Evolutionary conservation across 2,329 filamentous ascomycete genomes (phyloP).

Genomic region (Aspergillus niger): DNA sequence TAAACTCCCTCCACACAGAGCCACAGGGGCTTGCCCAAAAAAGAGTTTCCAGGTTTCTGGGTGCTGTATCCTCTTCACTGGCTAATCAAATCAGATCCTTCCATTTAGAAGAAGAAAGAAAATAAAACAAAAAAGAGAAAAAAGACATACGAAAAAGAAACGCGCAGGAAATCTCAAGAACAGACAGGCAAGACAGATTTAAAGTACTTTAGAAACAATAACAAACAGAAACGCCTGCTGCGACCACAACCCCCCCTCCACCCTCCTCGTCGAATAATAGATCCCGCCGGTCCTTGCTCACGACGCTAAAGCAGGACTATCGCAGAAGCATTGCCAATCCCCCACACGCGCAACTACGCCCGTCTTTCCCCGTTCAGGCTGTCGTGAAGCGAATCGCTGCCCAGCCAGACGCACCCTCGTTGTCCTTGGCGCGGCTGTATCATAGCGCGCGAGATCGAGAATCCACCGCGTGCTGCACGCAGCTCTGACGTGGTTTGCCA

Average conservation of each 20-base stretch:
- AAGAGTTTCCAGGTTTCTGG: conserved; percentile 14
- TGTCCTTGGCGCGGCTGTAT: conserved; percentile 25
- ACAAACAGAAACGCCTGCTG: conserved; percentile 19
- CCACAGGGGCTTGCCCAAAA: conserved; percentile 8
- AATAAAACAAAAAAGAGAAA: conserved; percentile 9
- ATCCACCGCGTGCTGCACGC: conserved; percentile 29
- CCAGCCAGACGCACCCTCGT: conserved; percentile 35
- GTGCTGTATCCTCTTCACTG: conserved; percentile 9
- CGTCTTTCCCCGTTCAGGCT: conserved; percentile 31
- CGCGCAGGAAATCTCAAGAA: neutral
- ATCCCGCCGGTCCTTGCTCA: conserved; percentile 27
- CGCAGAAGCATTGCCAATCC: conserved; percentile 34
- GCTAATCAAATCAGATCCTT: conserved; percentile 17
- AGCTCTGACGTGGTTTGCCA: conserved; percentile 51
- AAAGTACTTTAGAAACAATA: conserved; percentile 8
- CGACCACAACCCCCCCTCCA: conserved; percentile 6
- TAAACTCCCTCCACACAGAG: conserved; percentile 15
- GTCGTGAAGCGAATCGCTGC: conserved; percentile 42
- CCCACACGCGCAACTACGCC: conserved; percentile 31
- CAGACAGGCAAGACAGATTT: neutral
- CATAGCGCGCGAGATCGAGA: conserved; percentile 29
- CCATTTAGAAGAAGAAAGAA: conserved; percentile 6
- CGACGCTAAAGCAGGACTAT: conserved; percentile 30
- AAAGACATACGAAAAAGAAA: conserved; percentile 7
- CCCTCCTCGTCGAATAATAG: conserved; percentile 23